These are phyloP conservation scores for Volvariella volvacea DNA, from an alignment of 1,284 basidiomycete genomes.

Conservation along the genomic window DNA sequence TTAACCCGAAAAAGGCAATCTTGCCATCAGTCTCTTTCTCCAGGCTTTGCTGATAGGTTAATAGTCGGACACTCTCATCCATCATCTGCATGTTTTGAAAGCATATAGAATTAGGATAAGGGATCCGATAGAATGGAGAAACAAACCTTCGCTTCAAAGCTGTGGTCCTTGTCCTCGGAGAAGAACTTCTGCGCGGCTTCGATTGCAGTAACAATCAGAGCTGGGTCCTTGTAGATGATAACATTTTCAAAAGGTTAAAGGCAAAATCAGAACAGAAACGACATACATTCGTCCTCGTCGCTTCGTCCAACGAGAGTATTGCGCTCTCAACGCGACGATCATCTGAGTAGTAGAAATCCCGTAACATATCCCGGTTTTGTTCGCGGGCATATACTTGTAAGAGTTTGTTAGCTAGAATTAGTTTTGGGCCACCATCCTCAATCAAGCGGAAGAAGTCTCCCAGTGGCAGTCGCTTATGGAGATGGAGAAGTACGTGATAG, in stretches of 20 bases:
- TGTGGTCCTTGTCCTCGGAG: constrained; percentile 86
- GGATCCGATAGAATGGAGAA: constrained; percentile 2
- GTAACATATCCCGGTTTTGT: constrained; percentile 85
- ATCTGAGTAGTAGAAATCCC: constrained; percentile 98
- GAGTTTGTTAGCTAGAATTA: constrained; percentile 68
- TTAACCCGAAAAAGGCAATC: constrained; percentile 71
- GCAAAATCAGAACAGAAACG: neutral
- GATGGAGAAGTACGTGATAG: constrained; percentile 83
- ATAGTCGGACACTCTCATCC: constrained; percentile 78
- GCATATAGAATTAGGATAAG: constrained; percentile 4
- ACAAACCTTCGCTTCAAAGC: constrained; percentile 83
- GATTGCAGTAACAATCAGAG: constrained; percentile 64
- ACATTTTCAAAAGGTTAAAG: constrained; percentile 3
- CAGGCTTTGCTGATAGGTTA: constrained; percentile 78
- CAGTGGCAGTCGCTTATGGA: constrained; percentile 77
- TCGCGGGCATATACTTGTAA: constrained; percentile 87
- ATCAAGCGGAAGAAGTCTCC: constrained; percentile 94
- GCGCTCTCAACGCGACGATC: constrained; percentile 92
- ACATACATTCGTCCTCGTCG: constrained; percentile 53
- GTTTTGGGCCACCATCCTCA: constrained; percentile 76
- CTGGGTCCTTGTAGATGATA: constrained; percentile 48
- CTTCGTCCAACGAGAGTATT: constrained; percentile 79
- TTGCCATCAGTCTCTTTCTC: constrained; percentile 83
- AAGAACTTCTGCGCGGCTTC: constrained; percentile 89
- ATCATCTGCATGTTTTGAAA: constrained; percentile 55